Conservation (phyloP, 306 rosid genomes). For the Cicer judaicum region DNA sequence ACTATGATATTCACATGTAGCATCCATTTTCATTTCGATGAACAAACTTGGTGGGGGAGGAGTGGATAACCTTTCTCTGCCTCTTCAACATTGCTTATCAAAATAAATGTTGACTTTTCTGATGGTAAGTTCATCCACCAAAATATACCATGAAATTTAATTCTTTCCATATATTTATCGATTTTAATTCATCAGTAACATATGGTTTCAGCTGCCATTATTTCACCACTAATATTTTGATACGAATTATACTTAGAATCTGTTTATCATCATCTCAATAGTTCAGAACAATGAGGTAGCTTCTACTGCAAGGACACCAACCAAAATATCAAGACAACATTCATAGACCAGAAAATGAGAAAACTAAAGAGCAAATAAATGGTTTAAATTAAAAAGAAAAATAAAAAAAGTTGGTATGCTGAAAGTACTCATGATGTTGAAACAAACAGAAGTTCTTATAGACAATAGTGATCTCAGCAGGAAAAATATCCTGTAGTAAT, state of each 20-base stretch:
- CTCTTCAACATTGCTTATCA: neutral
- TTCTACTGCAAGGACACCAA: neutral
- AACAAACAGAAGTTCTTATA: constrained; percentile 8
- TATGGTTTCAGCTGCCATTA: neutral
- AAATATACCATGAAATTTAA: constrained; percentile 4
- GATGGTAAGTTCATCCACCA: neutral
- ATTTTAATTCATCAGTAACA: constrained; percentile 7
- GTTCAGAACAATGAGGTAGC: constrained; percentile 6
- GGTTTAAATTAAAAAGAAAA: no score
- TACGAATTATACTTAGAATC: neutral
- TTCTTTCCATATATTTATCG: neutral
- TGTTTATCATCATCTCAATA: neutral
- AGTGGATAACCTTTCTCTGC: neutral
- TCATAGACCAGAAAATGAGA: constrained; percentile 23
- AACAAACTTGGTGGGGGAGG: neutral
- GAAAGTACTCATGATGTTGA: constrained; percentile 13
- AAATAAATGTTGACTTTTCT: neutral
- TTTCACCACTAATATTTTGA: neutral
- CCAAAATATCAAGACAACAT: constrained; percentile 2
- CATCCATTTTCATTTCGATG: neutral
- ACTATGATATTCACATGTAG: neutral
- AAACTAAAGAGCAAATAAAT: constrained; percentile 12
- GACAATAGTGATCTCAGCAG: constrained; percentile 1
- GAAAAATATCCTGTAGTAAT: neutral
- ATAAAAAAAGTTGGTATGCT: no score